A percentile compares a stretch with the other conserved stretches of the same genome.
phyloP scores from a whole-genome alignment of 495 filamentous ascomycete species.

The Xylaria telfairii region DNA sequence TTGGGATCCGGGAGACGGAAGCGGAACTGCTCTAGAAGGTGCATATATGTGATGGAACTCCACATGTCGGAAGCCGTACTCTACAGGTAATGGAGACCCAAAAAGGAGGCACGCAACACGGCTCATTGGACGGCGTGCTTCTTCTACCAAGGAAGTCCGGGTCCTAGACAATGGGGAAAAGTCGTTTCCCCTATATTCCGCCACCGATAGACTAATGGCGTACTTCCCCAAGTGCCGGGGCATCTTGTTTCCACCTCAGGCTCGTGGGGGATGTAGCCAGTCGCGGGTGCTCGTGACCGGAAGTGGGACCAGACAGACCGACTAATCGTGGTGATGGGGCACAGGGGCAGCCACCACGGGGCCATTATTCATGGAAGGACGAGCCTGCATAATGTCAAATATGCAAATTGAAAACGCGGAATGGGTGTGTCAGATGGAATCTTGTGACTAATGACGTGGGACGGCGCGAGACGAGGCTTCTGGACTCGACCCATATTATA shows the following conservation, averaged over 20 bases:
- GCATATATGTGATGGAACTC: background rate
- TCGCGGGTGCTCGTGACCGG: constrained; percentile 20
- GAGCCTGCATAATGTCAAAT: constrained; percentile 13
- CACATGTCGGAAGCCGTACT: background rate
- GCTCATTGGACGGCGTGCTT: background rate
- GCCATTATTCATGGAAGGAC: background rate
- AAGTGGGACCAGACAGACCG: constrained; percentile 18
- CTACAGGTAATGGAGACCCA: background rate
- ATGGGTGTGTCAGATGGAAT: constrained; percentile 19
- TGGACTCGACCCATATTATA: background rate
- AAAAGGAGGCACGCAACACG: background rate
- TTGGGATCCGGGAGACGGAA: background rate
- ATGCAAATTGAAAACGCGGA: constrained; percentile 8
- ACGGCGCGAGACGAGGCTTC: constrained; percentile 10
- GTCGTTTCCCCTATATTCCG: background rate
- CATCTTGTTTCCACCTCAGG: background rate
- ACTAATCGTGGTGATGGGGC: constrained; percentile 7
- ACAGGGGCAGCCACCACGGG: constrained; percentile 12
- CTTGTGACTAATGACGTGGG: constrained; percentile 5
- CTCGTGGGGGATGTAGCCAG: constrained; percentile 21
- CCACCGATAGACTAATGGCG: background rate
- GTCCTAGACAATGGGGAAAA: background rate
- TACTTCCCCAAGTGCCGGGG: constrained; percentile 1
- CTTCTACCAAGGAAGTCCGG: background rate
- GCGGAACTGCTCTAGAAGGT: background rate